These are phyloP conservation scores for Scheffersomyces segobiensis DNA, from an alignment of 1,139 yeast genomes.

Conservation along the genomic window DNA sequence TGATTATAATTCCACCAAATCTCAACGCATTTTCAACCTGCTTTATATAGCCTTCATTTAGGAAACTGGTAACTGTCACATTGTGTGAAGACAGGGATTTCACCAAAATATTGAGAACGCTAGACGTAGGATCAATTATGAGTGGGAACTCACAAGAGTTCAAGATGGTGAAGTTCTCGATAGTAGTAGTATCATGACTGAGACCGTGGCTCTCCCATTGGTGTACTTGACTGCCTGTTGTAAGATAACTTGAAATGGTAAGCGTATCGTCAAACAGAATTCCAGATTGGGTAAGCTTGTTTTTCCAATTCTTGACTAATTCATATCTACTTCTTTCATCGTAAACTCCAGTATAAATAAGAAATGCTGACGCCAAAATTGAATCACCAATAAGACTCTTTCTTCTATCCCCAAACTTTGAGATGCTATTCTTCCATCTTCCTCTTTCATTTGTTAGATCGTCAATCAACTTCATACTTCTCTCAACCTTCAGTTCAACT, in stretches of 20 bases:
- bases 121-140: slow-evolving; percentile 73
- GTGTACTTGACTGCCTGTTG: slow-evolving; percentile 40
- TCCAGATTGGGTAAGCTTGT: slow-evolving; percentile 32
- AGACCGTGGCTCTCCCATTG: slow-evolving; percentile 58
- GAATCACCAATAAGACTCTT: slow-evolving; percentile 63
- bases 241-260: slow-evolving; percentile 35
- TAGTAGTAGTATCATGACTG: slow-evolving; percentile 55
- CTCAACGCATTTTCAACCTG: slow-evolving; percentile 78
- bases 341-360: slow-evolving; percentile 61
- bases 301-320: slow-evolving; percentile 43
- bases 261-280: slow-evolving; percentile 45
- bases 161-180: slow-evolving; percentile 65
- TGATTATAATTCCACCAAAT: slow-evolving; percentile 75
- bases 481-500: slow-evolving; percentile 60
- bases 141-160: slow-evolving; percentile 46
- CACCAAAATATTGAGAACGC: slow-evolving; percentile 42
- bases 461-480: slow-evolving; percentile 65
- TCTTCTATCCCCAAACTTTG: slow-evolving; percentile 48
- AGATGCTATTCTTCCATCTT: slow-evolving; percentile 71
- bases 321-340: slow-evolving; percentile 53
- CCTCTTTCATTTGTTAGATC: slow-evolving; percentile 65
- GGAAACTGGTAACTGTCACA: slow-evolving; percentile 64
- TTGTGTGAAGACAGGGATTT: slow-evolving; percentile 33
- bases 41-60: slow-evolving; percentile 66
- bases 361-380: slow-evolving; percentile 60